Evolutionary conservation across 75 land plant genomes (phyloP), one percentile per base, ranked within the genome.

Genomic region (Sequoia sempervirens): DNA sequence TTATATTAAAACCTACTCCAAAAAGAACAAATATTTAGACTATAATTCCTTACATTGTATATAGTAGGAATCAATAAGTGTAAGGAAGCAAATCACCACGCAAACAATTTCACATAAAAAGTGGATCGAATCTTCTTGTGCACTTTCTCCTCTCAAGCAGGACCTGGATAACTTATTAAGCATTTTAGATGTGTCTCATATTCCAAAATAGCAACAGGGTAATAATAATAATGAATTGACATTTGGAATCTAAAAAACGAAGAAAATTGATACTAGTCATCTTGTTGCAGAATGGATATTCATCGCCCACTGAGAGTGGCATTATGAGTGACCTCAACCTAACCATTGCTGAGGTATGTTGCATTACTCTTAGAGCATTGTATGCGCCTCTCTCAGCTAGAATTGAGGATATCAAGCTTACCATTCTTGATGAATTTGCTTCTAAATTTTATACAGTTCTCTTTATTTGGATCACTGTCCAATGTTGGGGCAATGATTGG

Each of bases 401-500:
- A 78, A 43, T 78, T 78, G 80, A 40, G 4, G 80, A 45, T 50
- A 13, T 50, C 50, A n/a, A 41, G 14, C 46, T n/a, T 78, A 78
- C 12, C n/a, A 26, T 40, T 78, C 12, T 78, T 78, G 52, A 78
- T n/a, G 26, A 78, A 23, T n/a, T 43, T 75, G 11, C n/a, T 38
- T 23, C 53, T 37, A 12, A 41, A 30, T 83, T 66, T 26, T 32
- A 18, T 23, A 54, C 89, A 89, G 90, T 89, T 84, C 34, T 89
- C 90, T 70, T 79, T 88, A 18, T 89, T 87, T 81, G 90, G 90
- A 37, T 89, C 90, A 7, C 79, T 89, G 18, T 68, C 88, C 34
- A 89, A 87, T 82, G 85, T 82, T 56, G 89, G 90, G 23, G 89
- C 85, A 47, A 89, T 89, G 90, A 32, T 81, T 45, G 90, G 90